Evolutionary conservation across 1,284 basidiomycete species (phyloP).

Genomic region (Austropuccinia psidii): DNA sequence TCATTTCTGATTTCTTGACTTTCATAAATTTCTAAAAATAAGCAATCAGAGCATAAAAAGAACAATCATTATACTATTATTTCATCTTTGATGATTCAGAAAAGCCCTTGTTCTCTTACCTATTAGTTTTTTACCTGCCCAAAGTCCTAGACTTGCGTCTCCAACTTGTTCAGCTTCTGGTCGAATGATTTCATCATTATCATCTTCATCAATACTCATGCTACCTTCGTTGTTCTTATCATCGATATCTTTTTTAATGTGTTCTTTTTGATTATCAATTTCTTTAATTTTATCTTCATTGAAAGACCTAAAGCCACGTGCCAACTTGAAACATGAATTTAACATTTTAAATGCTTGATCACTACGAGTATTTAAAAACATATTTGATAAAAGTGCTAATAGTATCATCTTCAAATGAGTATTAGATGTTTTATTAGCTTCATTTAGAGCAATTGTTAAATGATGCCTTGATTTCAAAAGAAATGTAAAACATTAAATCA

Average conservation of each 20-base stretch:
- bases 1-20: no score
- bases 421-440: constrained; percentile 1
- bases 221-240: not conserved
- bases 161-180: not conserved
- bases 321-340: constrained; percentile 1
- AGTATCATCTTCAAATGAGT: constrained; percentile 27
- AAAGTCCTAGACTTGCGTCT: constrained; percentile 2
- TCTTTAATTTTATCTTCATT: no score
- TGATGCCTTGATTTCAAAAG: not conserved
- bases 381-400: not conserved
- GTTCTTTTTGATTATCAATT: not conserved
- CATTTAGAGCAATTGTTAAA: constrained; percentile 3
- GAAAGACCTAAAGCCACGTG: not conserved
- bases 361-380: constrained; percentile 15
- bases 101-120: no score
- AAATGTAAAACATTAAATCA: not conserved
- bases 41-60: no score
- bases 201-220: no score
- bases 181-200: no score
- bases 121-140: constrained; percentile 5
- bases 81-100: no score
- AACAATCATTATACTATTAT: no score
- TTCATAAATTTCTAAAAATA: no score
- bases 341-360: constrained; percentile 20
- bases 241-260: not conserved